Conservation (phyloP, 108 stramenopile species). For the Parietichytrium sp. region DNA sequence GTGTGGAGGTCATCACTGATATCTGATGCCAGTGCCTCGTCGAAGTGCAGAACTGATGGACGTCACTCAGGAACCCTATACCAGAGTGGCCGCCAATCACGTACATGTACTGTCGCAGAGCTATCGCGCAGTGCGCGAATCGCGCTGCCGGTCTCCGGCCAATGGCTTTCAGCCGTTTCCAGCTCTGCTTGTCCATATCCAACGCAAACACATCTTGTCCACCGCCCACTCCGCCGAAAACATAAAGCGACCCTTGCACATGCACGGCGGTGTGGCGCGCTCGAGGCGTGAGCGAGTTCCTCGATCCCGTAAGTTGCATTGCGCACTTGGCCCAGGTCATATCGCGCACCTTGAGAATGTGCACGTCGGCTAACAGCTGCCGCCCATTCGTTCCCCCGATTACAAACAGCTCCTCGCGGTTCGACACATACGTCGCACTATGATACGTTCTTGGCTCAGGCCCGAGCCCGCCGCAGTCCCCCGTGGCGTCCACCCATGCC, state of each 20-base stretch:
- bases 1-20: neutral
- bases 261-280: neutral
- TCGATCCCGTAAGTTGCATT: neutral
- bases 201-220: conserved; percentile 25
- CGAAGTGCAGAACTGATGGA: neutral
- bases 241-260: neutral
- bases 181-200: neutral
- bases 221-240: conserved; percentile 32
- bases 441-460: neutral
- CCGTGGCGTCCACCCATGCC: too few relatives aligned
- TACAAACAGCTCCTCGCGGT: neutral
- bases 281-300: neutral
- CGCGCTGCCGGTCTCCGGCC: neutral
- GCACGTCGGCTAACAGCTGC: neutral
- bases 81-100: neutral
- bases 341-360: neutral
- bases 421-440: neutral
- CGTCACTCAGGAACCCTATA: neutral
- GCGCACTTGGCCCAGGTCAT: neutral
- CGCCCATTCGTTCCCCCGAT: neutral
- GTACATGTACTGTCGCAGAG: neutral
- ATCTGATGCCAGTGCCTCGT: neutral
- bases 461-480: too few relatives aligned
- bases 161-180: conserved; percentile 9
- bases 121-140: neutral